Base-by-base conservation (phyloP, 768 basidiomycete genomes). In the Termitomyces sp. region DNA sequence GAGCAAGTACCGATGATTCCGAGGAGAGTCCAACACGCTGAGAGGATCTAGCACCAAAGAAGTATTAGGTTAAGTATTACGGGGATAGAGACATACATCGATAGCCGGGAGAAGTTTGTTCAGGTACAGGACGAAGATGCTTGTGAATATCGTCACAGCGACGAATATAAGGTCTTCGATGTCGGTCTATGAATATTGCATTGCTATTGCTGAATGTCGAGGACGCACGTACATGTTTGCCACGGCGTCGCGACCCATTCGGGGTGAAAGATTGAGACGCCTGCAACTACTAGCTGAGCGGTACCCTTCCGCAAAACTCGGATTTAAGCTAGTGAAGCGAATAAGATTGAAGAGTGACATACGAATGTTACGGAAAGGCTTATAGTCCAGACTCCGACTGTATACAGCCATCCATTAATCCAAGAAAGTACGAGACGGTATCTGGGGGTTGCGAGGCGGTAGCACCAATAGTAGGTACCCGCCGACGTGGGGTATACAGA, bases 381-480 rank as follows among this genome's bases (percentile, higher is more conserved):
- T 56, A 84, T 77, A 0, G 82, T 88, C 85, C 86, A 88, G 14
- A 86, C 83, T 26, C 87, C 87, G 30, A 86, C 84, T 64, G 86
- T 74, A 1, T 82, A 84, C 18, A 88, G 70, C 87, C 87, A 89
- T 6, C 87, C 86, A 56, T 84, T 83, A 47, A 88, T 81, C 82
- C 86, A 88, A 16, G 82, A 84, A 2, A 80, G 69, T 9, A 86
- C 62, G 7, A 85, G 69, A 53, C 81, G 75, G 56, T 75, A 78
- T 49, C 72, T 74, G 0, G 84, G 80, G 3, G 84, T 76, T 0
- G 83, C 80, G 9, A 88, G 73, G 47, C 82, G 79, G 62, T 82
- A 87, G 45, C 82, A 81, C 86, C 86, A 88, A 62, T 88, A 86
- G 61, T 84, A 85, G 1, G 84, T 79, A 16, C 84, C 84, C 0